Conservation (phyloP, 176 grass and related monocot genomes). For the Zea luxurians region DNA sequence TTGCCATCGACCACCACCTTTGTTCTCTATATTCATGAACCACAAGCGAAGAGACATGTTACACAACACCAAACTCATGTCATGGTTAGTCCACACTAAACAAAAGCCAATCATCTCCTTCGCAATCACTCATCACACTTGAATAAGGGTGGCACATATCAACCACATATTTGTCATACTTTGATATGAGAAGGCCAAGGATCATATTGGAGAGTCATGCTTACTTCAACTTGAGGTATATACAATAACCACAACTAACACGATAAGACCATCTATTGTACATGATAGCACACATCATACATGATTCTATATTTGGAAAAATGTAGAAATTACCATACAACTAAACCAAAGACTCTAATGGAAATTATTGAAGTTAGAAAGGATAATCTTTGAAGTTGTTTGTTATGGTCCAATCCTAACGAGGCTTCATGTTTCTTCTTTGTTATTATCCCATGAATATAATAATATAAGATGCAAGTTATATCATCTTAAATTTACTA, state of each 20-base stretch:
- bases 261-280: background rate
- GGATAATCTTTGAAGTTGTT: constrained; percentile 29
- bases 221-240: constrained; percentile 36
- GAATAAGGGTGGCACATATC: no score
- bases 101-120: no score
- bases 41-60: no score
- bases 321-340: background rate
- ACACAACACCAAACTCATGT: no score
- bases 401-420: constrained; percentile 7
- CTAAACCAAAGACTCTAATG: constrained; percentile 23
- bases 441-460: background rate
- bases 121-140: no score
- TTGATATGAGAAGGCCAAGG: constrained; percentile 1
- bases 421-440: background rate
- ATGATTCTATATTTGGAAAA: constrained; percentile 18
- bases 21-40: no score
- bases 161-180: background rate
- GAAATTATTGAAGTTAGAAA: constrained; percentile 19
- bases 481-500: background rate
- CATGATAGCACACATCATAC: constrained; percentile 33
- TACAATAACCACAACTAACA: constrained; percentile 10
- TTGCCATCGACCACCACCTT: no score
- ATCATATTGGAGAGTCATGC: constrained; percentile 21
- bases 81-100: no score
- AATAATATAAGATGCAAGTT: constrained; percentile 2